Percentiles rank a stretch among this genome's conserved stretches.
Conservation (phyloP, 768 basidiomycete species). For the Obba rivulosa region DNA sequence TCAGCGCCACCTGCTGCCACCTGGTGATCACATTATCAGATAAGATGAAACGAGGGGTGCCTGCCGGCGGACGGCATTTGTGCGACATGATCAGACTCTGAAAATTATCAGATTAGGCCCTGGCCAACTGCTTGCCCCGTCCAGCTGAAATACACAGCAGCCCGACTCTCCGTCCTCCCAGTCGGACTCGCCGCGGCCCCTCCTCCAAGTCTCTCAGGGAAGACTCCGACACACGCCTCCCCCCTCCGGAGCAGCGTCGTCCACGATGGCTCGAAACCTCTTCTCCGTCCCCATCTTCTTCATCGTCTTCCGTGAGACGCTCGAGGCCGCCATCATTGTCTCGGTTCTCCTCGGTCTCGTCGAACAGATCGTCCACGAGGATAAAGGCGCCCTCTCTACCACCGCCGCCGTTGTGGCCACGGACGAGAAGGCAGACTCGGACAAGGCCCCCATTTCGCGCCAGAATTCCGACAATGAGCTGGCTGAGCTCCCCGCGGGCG, state of each 20-base stretch:
- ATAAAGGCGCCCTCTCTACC: conserved; percentile 10
- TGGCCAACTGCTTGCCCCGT: neutral
- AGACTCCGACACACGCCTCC: conserved; percentile 3
- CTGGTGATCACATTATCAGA: conserved; percentile 20
- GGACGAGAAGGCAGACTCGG: conserved; percentile 13
- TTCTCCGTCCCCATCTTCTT: conserved; percentile 95
- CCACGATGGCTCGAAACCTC: conserved; percentile 60
- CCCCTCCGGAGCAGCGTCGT: conserved; percentile 4
- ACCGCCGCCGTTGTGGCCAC: neutral
- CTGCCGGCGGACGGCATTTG: conserved; percentile 6
- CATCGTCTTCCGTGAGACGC: conserved; percentile 92
- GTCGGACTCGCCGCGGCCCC: no score
- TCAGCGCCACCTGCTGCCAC: conserved; percentile 5
- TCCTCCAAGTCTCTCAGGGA: neutral
- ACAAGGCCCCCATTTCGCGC: conserved; percentile 4
- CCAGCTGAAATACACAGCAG: conserved; percentile 1
- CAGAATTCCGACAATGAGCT: neutral
- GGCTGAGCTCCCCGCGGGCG: conserved; percentile 17
- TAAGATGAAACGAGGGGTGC: conserved; percentile 14
- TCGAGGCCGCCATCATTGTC: conserved; percentile 90
- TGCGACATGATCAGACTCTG: neutral
- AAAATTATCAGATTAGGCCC: conserved; percentile 23
- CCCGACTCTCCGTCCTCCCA: conserved; percentile 3
- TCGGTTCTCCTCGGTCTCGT: conserved; percentile 88
- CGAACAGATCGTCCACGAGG: conserved; percentile 64